Base-by-base conservation (phyloP, 495 filamentous ascomycete species). In the Penicillium coprophilum region DNA sequence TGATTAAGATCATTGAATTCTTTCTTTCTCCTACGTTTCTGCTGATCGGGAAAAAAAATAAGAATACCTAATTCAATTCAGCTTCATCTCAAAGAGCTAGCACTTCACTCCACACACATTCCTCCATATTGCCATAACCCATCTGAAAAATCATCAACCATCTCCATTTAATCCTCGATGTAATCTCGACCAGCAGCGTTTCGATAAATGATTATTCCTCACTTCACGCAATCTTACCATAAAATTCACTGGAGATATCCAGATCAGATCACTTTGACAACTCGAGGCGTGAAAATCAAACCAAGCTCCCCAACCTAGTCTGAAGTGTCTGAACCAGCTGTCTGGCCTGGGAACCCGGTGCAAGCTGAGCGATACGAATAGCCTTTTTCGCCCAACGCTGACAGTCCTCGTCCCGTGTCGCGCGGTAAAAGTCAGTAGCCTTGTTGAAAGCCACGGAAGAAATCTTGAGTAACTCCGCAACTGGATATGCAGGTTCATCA, bases 401-500 rank as follows among this genome's bases (percentile, higher is more conserved):
- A 50, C 82, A 87, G 4, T 75, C 73, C 27, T 75, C 79, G 49
- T 85, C 81, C 46, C 85, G 77, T 0, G 73, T 72, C 4, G 61
- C 65, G 13, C 82, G 73, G 56, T 88, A 92, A 41, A 86, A 82
- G 57, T 94, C 90, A 20, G 92, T 79, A 0, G 86, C 86, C 40
- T 79, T 82, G 58, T 95, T 95, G 75, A 94, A 96, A 0, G 86
- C 71, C 3, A 80, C 83, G 0, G 82, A 82, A 1, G 85, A 85
- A 28, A 97, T 81, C 87, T 88, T 92, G 60, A 88, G 84, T 3
- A 96, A 72, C 58, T 96, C 92, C 7, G 82, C 80, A 10, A 70
- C 55, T 4, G 89, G 89, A 63, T 90, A 95, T 3, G 64, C 20
- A 9, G 32, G 46, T 6, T 40, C 31, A 7, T 24, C 17, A 7